Evolutionary conservation across 2,329 filamentous ascomycete genomes (phyloP).

Genomic region (Hymenoscyphus albidus): DNA sequence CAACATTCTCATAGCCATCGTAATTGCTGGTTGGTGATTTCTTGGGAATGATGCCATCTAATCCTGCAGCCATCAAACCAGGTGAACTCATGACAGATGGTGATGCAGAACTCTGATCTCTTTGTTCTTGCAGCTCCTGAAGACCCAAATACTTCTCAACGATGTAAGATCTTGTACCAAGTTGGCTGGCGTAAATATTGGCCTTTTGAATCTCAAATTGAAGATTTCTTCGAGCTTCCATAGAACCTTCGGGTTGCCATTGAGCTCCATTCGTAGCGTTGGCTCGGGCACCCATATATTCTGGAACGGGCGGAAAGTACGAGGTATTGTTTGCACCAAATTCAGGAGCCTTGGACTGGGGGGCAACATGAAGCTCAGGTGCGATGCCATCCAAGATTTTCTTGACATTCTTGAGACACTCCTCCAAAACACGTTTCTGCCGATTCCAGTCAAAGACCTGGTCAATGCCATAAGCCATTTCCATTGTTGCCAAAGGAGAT

Average conservation of each 20-base stretch:
- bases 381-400: slow-evolving; percentile 64
- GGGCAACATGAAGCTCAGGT: slow-evolving; percentile 58
- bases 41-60: slow-evolving; percentile 33
- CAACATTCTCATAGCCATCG: slow-evolving; percentile 49
- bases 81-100: slow-evolving; percentile 21
- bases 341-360: slow-evolving; percentile 38
- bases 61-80: slow-evolving; percentile 27
- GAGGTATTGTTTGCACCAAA: slow-evolving; percentile 43
- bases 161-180: slow-evolving; percentile 78
- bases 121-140: slow-evolving; percentile 58
- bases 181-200: slow-evolving; percentile 78
- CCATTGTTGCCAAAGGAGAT: slow-evolving; percentile 72
- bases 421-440: slow-evolving; percentile 69
- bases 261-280: slow-evolving; percentile 32
- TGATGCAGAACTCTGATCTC: slow-evolving; percentile 33
- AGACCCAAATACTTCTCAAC: slow-evolving; percentile 83
- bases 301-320: slow-evolving; percentile 46
- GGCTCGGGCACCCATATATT: slow-evolving; percentile 37
- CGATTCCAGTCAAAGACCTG: slow-evolving; percentile 71
- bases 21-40: slow-evolving; percentile 40
- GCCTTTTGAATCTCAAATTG: slow-evolving; percentile 91
- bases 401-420: slow-evolving; percentile 68
- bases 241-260: slow-evolving; percentile 11
- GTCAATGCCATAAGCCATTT: slow-evolving; percentile 76
- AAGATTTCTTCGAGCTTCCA: slow-evolving; percentile 46